Base-by-base conservation (phyloP, 306 rosid species). In the Malus asiatica region DNA sequence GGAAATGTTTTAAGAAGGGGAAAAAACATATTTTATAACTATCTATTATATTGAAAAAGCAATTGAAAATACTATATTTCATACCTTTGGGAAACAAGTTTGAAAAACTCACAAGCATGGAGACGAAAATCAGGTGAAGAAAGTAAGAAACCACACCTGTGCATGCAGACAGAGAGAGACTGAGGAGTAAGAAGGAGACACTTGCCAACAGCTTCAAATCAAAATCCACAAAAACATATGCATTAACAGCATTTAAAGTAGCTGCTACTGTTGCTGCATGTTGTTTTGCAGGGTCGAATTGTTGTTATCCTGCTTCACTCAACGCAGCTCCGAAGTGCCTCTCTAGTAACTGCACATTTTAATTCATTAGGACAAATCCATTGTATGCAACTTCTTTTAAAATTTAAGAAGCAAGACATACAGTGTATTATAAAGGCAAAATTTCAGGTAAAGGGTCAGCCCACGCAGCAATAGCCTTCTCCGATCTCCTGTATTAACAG, bases 61-160 rank as follows among this genome's bases (percentile, higher is more conserved):
- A 58, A 40, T 46, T 25, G 35, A 71, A 16, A 46, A 71, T 77
- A 78, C 66, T 69, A 75, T 70, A 71, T 62, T 16, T 20, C 85
- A 68, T 87, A 95, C 99, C 97, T 92, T 70, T 96, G 84, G 20
- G 93, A 88, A 79, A 92, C 91, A 72, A 90, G 91, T 84, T 89
- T 95, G 85, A 95, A 95, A 87, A 95, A 95, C 68, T 95, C 97
- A 73, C 96, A 89, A 74, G 99, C 97, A 80, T 95, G 99, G 75
- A 95, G 91, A 55, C 97, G 93, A 60, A 95, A 92, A 77, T 95
- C 97, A 30, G 96, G 93, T 72, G 97, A 27, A 27, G 27, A 27
- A 84, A 88, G 97, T 80, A 70, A 95, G 89, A 90, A 87, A 77
- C 93, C 97, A 74, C 97, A 95, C 84, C 99, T 95, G 93, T 78